Evolutionary conservation across 768 basidiomycete genomes (phyloP).

Genomic region (Lactifluus volemus): DNA sequence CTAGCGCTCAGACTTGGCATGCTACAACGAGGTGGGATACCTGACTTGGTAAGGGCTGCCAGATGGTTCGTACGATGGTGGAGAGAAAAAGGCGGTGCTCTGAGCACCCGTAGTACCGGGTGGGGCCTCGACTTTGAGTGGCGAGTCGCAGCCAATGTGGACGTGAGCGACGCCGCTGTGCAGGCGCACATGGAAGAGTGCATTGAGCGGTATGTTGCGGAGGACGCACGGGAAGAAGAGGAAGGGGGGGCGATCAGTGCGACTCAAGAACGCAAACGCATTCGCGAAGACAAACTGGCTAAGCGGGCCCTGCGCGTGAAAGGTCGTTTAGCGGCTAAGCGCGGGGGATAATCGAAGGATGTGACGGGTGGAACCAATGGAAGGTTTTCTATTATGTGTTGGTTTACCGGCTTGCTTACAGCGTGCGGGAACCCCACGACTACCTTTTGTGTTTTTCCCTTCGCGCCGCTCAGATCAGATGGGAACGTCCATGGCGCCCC

Average conservation of each 20-base stretch:
- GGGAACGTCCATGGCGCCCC: neutral
- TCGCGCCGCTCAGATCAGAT: neutral
- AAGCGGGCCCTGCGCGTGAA: constrained; percentile 30
- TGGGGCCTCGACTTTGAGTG: constrained; percentile 88
- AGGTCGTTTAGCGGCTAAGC: constrained; percentile 22
- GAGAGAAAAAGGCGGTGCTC: constrained; percentile 58
- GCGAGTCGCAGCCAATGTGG: constrained; percentile 23
- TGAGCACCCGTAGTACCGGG: constrained; percentile 37
- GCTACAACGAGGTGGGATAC: constrained; percentile 65
- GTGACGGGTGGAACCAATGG: neutral
- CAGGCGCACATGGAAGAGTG: constrained; percentile 64
- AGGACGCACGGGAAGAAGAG: constrained; percentile 39
- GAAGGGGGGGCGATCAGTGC: constrained; percentile 52
- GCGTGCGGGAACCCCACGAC: neutral
- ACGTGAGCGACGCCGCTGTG: constrained; percentile 28
- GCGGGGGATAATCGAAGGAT: neutral
- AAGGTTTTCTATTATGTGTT: neutral
- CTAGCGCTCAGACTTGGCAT: constrained; percentile 77
- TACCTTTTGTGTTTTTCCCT: neutral
- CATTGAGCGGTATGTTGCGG: constrained; percentile 46
- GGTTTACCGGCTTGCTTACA: neutral
- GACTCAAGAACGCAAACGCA: constrained; percentile 62
- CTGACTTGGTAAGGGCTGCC: constrained; percentile 64
- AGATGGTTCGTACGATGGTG: constrained; percentile 83
- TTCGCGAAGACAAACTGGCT: constrained; percentile 33